These are phyloP conservation scores for Castanea mollissima DNA, from an alignment of 306 rosid genomes.

Conservation along the genomic window DNA sequence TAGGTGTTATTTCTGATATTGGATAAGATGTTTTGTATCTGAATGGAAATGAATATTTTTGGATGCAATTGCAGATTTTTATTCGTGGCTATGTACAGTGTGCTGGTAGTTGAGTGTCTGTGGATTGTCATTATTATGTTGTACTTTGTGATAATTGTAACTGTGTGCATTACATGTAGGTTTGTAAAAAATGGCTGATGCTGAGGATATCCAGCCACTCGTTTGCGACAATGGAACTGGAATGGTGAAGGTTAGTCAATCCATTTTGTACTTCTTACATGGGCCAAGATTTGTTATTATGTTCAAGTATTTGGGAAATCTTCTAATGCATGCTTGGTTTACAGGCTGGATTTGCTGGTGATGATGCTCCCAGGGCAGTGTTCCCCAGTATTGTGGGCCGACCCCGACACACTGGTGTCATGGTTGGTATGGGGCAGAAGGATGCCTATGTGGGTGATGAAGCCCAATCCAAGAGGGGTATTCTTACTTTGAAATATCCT, in stretches of 20 bases:
- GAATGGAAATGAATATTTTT: neutral
- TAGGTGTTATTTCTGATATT: neutral
- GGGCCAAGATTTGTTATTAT: neutral
- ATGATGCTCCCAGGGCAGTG: slow-evolving; percentile 98
- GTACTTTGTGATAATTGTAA: neutral
- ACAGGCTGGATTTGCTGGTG: slow-evolving; percentile 97
- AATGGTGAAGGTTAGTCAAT: slow-evolving; percentile 84
- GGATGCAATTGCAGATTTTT: neutral
- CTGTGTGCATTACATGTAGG: slow-evolving; percentile 13
- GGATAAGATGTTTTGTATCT: neutral
- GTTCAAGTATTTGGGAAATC: neutral
- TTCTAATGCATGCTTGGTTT: neutral
- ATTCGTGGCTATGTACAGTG: neutral
- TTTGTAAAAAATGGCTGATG: slow-evolving; percentile 76
- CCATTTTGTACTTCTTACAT: neutral
- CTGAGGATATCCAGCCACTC: slow-evolving; percentile 95
- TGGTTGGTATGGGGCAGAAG: slow-evolving; percentile 99
- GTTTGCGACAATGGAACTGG: slow-evolving; percentile 99
- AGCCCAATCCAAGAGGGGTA: slow-evolving; percentile 98
- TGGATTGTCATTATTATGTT: neutral
- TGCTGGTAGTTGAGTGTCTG: neutral
- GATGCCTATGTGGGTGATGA: slow-evolving; percentile 99
- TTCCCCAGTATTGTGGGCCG: slow-evolving; percentile 97
- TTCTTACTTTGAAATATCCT: slow-evolving; percentile 90
- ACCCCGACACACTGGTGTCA: slow-evolving; percentile 95